A percentile compares a stretch with the other conserved stretches of the same genome.
These are phyloP conservation scores for Tolypocladium tropicale DNA, from an alignment of 2,329 filamentous ascomycete genomes.

Conservation along the genomic window DNA sequence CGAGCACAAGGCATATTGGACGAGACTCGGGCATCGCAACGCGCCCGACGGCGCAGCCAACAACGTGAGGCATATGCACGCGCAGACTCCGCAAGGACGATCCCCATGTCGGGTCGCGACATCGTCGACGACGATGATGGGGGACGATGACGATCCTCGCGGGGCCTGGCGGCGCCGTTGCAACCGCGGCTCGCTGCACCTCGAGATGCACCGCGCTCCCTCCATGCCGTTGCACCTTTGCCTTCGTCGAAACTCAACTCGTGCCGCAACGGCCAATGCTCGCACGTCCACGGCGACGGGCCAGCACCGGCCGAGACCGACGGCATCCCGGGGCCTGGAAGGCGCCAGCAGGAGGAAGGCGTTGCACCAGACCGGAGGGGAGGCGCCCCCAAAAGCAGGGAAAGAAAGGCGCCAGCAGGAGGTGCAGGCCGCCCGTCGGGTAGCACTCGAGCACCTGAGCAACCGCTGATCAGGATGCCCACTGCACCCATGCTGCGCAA, in stretches of 20 bases:
- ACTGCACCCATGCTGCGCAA: neutral
- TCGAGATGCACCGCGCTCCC: neutral
- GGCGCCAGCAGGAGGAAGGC: neutral
- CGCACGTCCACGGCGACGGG: neutral
- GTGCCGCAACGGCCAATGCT: neutral
- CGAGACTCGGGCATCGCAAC: neutral
- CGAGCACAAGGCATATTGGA: neutral
- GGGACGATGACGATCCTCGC: neutral
- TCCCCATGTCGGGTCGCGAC: neutral
- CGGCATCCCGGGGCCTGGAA: neutral
- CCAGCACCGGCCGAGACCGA: neutral
- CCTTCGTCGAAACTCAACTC: neutral
- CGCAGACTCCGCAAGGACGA: neutral
- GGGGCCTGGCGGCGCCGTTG: neutral
- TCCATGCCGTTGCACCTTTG: neutral
- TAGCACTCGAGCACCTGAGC: neutral
- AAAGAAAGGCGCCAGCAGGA: neutral
- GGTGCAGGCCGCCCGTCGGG: neutral
- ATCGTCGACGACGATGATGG: neutral
- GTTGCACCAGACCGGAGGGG: neutral
- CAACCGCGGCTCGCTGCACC: neutral
- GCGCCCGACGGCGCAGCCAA: neutral
- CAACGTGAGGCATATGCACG: neutral
- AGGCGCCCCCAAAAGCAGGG: neutral
- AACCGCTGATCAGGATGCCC: neutral